Conservation (phyloP, 129 eudicot genomes). For the Solidago caesia region DNA sequence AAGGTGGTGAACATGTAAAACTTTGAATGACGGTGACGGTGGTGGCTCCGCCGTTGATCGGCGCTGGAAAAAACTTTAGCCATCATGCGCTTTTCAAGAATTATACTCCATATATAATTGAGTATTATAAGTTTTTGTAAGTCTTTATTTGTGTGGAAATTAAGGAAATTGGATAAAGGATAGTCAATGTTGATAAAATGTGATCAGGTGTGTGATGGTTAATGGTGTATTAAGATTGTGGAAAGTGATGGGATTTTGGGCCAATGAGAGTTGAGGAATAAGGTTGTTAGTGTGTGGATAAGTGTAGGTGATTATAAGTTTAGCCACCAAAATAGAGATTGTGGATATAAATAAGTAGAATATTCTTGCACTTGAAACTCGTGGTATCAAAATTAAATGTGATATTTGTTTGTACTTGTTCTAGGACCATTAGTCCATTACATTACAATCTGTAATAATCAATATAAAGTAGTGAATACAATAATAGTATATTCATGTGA, state of each 20-base stretch:
- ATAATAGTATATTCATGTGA: too few species aligned
- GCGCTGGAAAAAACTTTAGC: not conserved
- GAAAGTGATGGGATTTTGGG: not conserved
- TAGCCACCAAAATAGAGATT: conserved; percentile 8
- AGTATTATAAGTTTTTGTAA: not conserved
- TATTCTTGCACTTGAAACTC: too few species aligned
- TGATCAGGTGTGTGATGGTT: conserved; percentile 24
- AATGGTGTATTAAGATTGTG: not conserved
- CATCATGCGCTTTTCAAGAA: not conserved
- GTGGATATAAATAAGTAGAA: too few species aligned
- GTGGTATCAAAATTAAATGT: too few species aligned
- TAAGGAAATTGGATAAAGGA: not conserved
- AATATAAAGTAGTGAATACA: too few species aligned
- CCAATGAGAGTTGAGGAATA: conserved; percentile 25
- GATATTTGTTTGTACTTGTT: too few species aligned
- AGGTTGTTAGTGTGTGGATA: conserved; percentile 18
- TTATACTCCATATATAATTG: not conserved
- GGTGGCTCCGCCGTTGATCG: conserved; percentile 36
- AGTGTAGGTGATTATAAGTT: conserved; percentile 10
- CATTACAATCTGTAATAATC: too few species aligned
- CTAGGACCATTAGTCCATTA: too few species aligned
- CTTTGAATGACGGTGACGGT: conserved; percentile 14
- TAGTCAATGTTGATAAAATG: not conserved
- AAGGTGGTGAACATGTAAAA: conserved; percentile 30
- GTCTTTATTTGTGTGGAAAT: conserved; percentile 8